Conservation (phyloP, 371 early-diverging fungal species). For the Mucor irregularis region DNA sequence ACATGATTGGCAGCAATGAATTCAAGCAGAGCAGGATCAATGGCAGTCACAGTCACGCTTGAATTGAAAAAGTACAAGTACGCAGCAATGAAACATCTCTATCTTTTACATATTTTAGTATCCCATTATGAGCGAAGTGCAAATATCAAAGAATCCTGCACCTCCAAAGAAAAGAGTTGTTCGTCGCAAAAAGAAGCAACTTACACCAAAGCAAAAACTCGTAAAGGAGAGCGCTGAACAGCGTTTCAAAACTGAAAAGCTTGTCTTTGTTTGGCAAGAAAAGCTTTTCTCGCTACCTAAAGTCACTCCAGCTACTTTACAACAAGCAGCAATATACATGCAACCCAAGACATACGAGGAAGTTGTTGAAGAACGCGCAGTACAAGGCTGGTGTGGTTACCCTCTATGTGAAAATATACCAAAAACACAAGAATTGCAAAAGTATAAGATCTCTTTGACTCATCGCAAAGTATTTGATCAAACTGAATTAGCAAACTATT, state of each 20-base stretch:
- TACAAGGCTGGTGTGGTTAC: constrained; percentile 70
- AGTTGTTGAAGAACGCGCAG: constrained; percentile 64
- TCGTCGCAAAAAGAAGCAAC: constrained; percentile 23
- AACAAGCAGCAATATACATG: constrained; percentile 37
- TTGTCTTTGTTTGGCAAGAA: constrained; percentile 62
- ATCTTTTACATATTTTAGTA: too few species aligned
- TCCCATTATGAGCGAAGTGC: too few species aligned
- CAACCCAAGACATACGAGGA: constrained; percentile 61
- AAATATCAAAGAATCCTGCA: too few species aligned
- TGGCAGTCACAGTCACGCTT: too few species aligned
- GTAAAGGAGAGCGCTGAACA: constrained; percentile 52
- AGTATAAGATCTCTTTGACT: constrained; percentile 58
- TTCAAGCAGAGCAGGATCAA: too few species aligned
- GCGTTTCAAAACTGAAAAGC: constrained; percentile 47
- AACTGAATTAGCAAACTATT: constrained; percentile 57
- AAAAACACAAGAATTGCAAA: constrained; percentile 26
- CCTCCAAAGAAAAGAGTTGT: constrained; percentile 1
- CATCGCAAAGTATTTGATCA: constrained; percentile 71
- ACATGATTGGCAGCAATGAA: too few species aligned
- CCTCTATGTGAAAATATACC: constrained; percentile 55
- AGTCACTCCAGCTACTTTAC: constrained; percentile 16
- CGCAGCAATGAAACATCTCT: too few species aligned
- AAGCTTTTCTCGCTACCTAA: constrained; percentile 43
- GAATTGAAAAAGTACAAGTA: too few species aligned
- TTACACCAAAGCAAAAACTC: constrained; percentile 45